Evolutionary conservation across 352 stramenopile genomes (phyloP), one percentile per base, ranked within the genome.

Genomic region (Thalassiosira exigua): DNA sequence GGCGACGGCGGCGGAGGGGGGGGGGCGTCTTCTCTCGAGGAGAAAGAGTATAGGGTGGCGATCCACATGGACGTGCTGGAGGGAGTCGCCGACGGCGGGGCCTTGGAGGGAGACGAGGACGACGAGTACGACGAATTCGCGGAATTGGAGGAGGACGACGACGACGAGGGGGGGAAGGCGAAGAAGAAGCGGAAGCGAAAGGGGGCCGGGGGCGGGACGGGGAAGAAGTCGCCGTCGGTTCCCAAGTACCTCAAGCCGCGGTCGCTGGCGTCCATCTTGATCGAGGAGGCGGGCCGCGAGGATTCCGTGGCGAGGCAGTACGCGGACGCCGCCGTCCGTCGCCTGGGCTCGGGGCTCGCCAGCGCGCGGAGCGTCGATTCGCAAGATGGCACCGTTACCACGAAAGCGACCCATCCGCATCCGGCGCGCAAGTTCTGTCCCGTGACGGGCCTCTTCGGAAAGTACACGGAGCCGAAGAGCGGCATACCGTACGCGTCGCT

Each of bases 1-100:
- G 61, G 46, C 0, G 41, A 59, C n/a, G 21, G 4, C 17, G 59
- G n/a, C n/a, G 59, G 44, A 12, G 24, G 48, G 21, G 5, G 72
- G 4, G 42, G 46, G 9, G 30, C 56, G 4, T 67, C 76, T 0
- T 81, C 84, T 24, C 72, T 69, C 54, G 77, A 85, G 41, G 78
- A 91, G 54, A 30, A 50, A 32, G 44, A 71, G 19, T 84, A 81
- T 66, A 48, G 75, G 27, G 71, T 78, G 12, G 83, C 81, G 30
- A 42, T 87, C 51, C 88, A 86, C 73, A 85, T 94, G 68, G 88
- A 94, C 67, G 79, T 86, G 22, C 69, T 94, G 27, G 88, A 94
- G 67, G 85, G 85, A 42, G 78, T 90, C 7, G 57, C 81, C 33
- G 68, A 74, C 11, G 62, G 64, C 61, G 68, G 46, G 12, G 60